phyloP scores from a whole-genome alignment of 2,329 filamentous ascomycete genomes.

The Cladophialophora chaetospira region DNA sequence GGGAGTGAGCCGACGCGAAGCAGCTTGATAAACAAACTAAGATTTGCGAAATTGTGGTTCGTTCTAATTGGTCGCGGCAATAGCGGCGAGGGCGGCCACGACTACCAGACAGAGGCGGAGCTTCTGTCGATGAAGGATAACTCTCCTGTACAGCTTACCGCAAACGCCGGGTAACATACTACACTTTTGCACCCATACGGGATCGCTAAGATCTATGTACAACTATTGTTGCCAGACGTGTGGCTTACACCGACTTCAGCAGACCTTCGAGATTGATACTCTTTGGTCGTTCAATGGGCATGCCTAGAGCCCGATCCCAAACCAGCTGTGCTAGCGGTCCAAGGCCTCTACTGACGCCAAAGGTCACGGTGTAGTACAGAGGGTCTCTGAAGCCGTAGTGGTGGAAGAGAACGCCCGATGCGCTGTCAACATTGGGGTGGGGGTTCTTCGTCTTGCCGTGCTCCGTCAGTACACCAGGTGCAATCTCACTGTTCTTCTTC shows the following conservation, averaged over 20 bases:
- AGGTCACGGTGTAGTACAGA: constrained; percentile 81
- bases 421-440: constrained; percentile 94
- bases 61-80: no score
- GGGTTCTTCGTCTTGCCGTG: constrained; percentile 99
- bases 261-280: constrained; percentile 91
- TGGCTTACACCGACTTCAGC: constrained; percentile 59
- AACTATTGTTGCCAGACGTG: constrained; percentile 1
- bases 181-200: constrained; percentile 5
- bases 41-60: no score
- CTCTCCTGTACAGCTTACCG: background rate
- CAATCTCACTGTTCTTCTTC: constrained; percentile 88
- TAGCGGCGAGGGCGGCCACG: no score
- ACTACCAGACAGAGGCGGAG: no score
- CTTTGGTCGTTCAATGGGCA: constrained; percentile 97
- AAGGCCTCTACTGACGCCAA: constrained; percentile 68
- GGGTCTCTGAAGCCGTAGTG: constrained; percentile 98
- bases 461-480: constrained; percentile 84
- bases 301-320: constrained; percentile 89
- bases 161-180: background rate
- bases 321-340: constrained; percentile 92
- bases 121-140: no score
- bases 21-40: no score
- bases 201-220: constrained; percentile 21
- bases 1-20: no score
- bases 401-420: constrained; percentile 92